phyloP scores from a whole-genome alignment of 2,329 filamentous ascomycete genomes.

The Metarhizium album region DNA sequence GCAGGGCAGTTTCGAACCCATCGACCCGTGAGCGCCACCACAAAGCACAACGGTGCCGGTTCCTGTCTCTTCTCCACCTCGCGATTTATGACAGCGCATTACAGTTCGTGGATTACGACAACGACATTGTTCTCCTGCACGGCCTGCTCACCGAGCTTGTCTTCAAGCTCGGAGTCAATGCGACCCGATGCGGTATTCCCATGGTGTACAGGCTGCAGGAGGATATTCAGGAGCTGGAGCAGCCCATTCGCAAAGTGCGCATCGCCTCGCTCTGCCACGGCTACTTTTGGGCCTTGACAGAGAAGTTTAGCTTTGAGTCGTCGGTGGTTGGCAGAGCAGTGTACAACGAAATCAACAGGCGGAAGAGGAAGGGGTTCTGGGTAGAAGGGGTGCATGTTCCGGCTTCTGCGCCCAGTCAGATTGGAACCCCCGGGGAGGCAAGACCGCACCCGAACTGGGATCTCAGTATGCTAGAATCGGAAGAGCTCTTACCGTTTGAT shows the following conservation, averaged over 20 bases:
- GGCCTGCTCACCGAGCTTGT: slow-evolving; percentile 66
- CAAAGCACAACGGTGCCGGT: slow-evolving; percentile 49
- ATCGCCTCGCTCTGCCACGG: slow-evolving; percentile 79
- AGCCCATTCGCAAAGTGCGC: slow-evolving; percentile 61
- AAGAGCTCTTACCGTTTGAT: slow-evolving; percentile 64
- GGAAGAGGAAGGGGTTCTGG: slow-evolving; percentile 70
- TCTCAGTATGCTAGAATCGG: slow-evolving; percentile 44
- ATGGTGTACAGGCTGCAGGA: slow-evolving; percentile 88
- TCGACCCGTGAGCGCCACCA: slow-evolving; percentile 48
- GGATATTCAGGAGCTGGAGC: slow-evolving; percentile 58
- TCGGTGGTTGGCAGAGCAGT: slow-evolving; percentile 60
- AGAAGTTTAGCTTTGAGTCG: slow-evolving; percentile 66
- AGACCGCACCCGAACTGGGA: slow-evolving; percentile 35
- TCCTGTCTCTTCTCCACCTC: slow-evolving; percentile 73
- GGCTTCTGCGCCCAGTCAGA: slow-evolving; percentile 49
- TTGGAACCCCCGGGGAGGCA: slow-evolving; percentile 41
- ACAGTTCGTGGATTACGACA: slow-evolving; percentile 59
- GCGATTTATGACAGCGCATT: slow-evolving; percentile 82
- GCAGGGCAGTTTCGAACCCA: slow-evolving; percentile 58
- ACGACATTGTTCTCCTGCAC: slow-evolving; percentile 68
- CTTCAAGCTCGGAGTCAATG: slow-evolving; percentile 71
- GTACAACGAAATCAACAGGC: slow-evolving; percentile 62
- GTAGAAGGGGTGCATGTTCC: slow-evolving; percentile 64
- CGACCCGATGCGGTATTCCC: slow-evolving; percentile 64
- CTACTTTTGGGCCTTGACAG: slow-evolving; percentile 72